phyloP scores from a whole-genome alignment of 345 rosid species.

The Stellera chamaejasme region DNA sequence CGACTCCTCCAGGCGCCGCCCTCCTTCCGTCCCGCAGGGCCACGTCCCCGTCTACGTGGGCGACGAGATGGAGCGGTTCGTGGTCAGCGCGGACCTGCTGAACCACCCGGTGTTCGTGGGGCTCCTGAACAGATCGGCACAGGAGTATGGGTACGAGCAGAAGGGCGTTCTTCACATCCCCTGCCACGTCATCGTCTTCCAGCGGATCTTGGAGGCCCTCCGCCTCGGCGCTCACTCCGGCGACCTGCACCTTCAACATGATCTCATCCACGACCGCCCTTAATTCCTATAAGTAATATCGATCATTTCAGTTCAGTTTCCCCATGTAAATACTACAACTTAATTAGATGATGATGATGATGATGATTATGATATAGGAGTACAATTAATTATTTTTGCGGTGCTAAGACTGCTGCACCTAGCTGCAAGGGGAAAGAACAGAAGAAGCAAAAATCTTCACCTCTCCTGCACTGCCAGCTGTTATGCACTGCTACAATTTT shows the following conservation, averaged over 20 bases:
- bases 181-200: constrained; percentile 76
- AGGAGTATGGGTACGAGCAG: constrained; percentile 93
- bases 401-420: too few species aligned
- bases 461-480: too few species aligned
- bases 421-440: too few species aligned
- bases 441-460: too few species aligned
- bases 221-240: constrained; percentile 58
- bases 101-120: constrained; percentile 78
- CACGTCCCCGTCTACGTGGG: constrained; percentile 92
- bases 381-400: too few species aligned
- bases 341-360: too few species aligned
- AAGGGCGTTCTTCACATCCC: constrained; percentile 87
- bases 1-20: constrained; percentile 25
- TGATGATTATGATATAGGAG: too few species aligned
- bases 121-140: constrained; percentile 74
- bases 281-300: constrained; percentile 1
- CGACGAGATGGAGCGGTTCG: constrained; percentile 88
- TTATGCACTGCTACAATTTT: too few species aligned
- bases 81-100: constrained; percentile 73
- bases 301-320: too few species aligned
- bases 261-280: constrained; percentile 12
- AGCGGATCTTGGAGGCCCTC: constrained; percentile 74
- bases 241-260: constrained; percentile 30
- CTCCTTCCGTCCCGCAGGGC: constrained; percentile 61
- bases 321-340: too few species aligned